These are phyloP conservation scores for Lichtheimia ramosa DNA, from an alignment of 371 early-diverging fungal species.

Conservation along the genomic window DNA sequence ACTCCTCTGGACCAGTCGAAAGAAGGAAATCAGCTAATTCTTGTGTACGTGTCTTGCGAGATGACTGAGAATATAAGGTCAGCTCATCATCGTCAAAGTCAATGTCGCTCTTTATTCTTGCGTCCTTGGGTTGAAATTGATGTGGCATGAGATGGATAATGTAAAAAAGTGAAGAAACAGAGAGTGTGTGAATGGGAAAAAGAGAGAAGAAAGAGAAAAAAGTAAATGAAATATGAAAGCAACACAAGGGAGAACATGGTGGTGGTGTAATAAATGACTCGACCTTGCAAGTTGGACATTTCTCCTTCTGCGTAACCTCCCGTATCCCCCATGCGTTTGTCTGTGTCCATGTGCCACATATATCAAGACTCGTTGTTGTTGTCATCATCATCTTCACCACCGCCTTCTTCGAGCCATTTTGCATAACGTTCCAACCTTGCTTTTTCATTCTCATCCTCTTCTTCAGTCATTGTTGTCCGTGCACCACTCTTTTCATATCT, in stretches of 20 bases:
- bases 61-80: conserved; percentile 4
- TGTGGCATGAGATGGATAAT: conserved; percentile 10
- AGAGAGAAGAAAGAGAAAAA: neutral
- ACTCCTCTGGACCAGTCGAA: conserved; percentile 36
- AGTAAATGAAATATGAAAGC: neutral
- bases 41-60: conserved; percentile 28
- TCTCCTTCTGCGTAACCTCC: conserved; percentile 6
- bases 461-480: conserved; percentile 44
- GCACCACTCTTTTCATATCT: conserved; percentile 57
- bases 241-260: neutral
- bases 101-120: conserved; percentile 18
- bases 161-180: no score
- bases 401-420: conserved; percentile 73
- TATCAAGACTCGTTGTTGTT: neutral
- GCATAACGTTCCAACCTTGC: conserved; percentile 77
- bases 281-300: conserved; percentile 6
- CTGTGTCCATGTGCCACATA: conserved; percentile 6
- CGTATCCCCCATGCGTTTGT: conserved; percentile 7
- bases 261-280: neutral
- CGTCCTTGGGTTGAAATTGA: conserved; percentile 34
- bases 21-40: conserved; percentile 34
- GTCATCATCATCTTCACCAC: conserved; percentile 16
- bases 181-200: conserved; percentile 2
- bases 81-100: conserved; percentile 16
- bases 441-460: conserved; percentile 71